These are phyloP conservation scores for Capsicum pubescens DNA, from an alignment of 257 asterid species.

Conservation along the genomic window DNA sequence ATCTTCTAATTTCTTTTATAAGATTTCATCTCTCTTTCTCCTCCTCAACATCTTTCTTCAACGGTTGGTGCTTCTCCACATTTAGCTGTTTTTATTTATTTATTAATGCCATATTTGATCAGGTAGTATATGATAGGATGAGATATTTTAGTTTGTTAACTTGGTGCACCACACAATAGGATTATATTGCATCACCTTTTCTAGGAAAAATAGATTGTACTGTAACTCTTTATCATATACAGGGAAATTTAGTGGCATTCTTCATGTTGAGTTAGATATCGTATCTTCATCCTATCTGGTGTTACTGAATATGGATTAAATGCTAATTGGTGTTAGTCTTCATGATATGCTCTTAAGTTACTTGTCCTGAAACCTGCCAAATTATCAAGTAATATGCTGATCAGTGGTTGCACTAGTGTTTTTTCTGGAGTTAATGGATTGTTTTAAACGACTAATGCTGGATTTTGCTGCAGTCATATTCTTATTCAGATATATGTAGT, in stretches of 20 bases:
- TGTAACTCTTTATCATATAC: background rate
- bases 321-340: slow-evolving; percentile 1
- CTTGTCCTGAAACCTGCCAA: background rate
- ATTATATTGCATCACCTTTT: background rate
- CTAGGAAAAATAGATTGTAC: background rate
- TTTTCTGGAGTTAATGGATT: slow-evolving; percentile 14
- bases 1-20: slow-evolving; percentile 5
- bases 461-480: background rate
- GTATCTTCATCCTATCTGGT: background rate
- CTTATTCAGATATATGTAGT: background rate
- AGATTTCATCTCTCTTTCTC: background rate
- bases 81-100: no score
- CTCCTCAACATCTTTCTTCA: background rate
- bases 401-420: background rate
- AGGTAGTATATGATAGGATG: background rate
- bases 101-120: background rate
- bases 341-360: background rate
- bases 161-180: background rate
- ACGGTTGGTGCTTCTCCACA: background rate
- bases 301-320: background rate
- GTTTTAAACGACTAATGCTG: background rate
- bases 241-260: background rate
- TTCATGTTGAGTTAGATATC: slow-evolving; percentile 4
- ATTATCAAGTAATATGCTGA: background rate
- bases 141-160: background rate